A percentile compares a stretch with the other conserved stretches of the same genome.
phyloP scores from a whole-genome alignment of 306 rosid genomes.

The Cucurbita moschata region DNA sequence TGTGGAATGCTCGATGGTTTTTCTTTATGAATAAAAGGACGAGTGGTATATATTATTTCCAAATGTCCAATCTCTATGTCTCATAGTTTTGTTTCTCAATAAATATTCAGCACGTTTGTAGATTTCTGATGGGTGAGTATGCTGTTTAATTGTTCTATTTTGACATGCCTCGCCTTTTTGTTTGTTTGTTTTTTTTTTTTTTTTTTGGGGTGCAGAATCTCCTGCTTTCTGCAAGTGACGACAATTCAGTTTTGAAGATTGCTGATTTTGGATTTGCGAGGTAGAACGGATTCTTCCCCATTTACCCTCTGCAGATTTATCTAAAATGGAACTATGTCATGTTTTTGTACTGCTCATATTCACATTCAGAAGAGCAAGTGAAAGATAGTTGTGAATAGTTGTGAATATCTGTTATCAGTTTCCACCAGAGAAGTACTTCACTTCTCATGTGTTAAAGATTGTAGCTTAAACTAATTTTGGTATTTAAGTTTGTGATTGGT shows the following conservation, averaged over 20 bases:
- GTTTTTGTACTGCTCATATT: background rate
- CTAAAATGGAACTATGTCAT: background rate
- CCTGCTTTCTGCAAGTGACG: slow-evolving; percentile 63
- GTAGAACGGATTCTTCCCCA: slow-evolving; percentile 16
- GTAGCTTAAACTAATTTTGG: slow-evolving; percentile 1
- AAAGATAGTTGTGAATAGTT: background rate
- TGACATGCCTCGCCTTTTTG: slow-evolving; percentile 25
- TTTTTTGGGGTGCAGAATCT: slow-evolving; percentile 57
- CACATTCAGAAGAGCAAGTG: background rate
- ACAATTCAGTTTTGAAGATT: slow-evolving; percentile 70
- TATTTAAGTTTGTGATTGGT: background rate
- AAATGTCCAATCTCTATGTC: background rate
- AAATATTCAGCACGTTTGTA: slow-evolving; percentile 1
- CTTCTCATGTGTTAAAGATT: background rate
- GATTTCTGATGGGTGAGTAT: slow-evolving; percentile 23
- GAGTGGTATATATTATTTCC: background rate
- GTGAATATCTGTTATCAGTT: background rate
- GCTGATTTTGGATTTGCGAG: slow-evolving; percentile 99
- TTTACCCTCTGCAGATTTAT: background rate
- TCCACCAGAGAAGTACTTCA: background rate
- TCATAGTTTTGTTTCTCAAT: background rate
- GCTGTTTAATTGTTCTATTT: slow-evolving; percentile 22
- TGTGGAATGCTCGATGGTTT: background rate
- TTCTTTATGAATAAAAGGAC: background rate
- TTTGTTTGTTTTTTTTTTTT: no score